These are phyloP conservation scores for Sugiyamaella americana DNA, from an alignment of 805 yeast genomes.

Conservation along the genomic window DNA sequence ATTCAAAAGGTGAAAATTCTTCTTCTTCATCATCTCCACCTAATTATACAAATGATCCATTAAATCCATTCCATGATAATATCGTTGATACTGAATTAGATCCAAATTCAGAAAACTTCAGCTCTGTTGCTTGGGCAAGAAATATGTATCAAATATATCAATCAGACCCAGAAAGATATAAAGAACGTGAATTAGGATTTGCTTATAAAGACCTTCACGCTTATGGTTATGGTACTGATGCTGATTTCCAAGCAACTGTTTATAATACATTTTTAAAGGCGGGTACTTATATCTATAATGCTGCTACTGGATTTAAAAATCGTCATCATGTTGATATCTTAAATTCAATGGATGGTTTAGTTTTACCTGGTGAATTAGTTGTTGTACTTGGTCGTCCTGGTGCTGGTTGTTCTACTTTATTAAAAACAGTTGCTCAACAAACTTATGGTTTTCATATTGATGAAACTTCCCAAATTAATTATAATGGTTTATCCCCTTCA, in stretches of 20 bases:
- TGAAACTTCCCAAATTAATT: constrained; percentile 41
- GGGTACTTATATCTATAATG: constrained; percentile 12
- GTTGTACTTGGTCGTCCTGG: constrained; percentile 80
- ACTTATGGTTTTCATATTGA: constrained; percentile 52
- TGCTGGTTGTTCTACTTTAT: constrained; percentile 59
- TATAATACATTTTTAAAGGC: constrained; percentile 35
- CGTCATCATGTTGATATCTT: constrained; percentile 33
- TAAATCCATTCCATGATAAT: constrained; percentile 24
- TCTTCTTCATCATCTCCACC: not conserved
- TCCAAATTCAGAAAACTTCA: constrained; percentile 52
- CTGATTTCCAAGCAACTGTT: constrained; percentile 62
- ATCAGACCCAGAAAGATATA: constrained; percentile 55
- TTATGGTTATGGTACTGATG: constrained; percentile 54
- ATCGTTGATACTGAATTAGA: constrained; percentile 44
- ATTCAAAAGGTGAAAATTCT: not conserved
- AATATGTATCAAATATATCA: constrained; percentile 48
- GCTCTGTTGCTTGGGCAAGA: constrained; percentile 57
- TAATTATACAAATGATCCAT: too few relatives aligned
- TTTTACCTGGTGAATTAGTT: constrained; percentile 59
- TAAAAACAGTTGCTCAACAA: constrained; percentile 47
- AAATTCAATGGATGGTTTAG: constrained; percentile 48
- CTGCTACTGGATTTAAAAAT: constrained; percentile 38
- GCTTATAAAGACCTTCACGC: constrained; percentile 56
- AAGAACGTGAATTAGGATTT: constrained; percentile 54
- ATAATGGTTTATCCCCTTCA: constrained; percentile 38